Evolutionary conservation across 2,329 filamentous ascomycete genomes (phyloP).

Genomic region (Fusarium nanum): DNA sequence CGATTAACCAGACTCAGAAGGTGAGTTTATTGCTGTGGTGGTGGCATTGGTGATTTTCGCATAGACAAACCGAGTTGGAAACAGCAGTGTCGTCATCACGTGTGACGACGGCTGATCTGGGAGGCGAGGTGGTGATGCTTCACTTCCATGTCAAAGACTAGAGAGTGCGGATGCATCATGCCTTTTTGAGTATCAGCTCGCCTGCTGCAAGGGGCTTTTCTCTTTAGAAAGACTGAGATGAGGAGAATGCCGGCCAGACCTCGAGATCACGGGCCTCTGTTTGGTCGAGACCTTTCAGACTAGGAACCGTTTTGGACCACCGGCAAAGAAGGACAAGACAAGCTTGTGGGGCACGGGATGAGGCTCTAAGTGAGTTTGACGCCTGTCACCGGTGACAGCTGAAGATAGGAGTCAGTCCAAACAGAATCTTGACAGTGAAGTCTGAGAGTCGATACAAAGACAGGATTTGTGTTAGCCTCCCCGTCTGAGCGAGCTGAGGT

Average conservation of each 20-base stretch:
- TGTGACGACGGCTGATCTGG: conserved; percentile 32
- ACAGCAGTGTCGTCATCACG: conserved; percentile 41
- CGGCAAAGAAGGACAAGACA: not conserved
- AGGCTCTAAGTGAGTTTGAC: conserved; percentile 28
- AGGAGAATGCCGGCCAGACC: conserved; percentile 1
- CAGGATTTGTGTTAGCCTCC: conserved; percentile 13
- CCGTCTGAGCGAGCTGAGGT: not conserved
- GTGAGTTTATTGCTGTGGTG: not conserved
- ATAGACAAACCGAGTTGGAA: conserved; percentile 23
- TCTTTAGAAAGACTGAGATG: conserved; percentile 22
- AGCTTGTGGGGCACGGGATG: conserved; percentile 21
- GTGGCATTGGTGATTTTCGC: conserved; percentile 33
- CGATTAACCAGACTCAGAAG: conserved; percentile 9
- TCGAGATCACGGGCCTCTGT: conserved; percentile 33
- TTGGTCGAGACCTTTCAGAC: conserved; percentile 17
- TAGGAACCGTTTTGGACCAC: conserved; percentile 5
- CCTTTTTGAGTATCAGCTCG: conserved; percentile 12
- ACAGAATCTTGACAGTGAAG: not conserved
- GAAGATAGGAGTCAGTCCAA: not conserved
- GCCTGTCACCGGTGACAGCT: not conserved
- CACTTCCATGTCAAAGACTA: not conserved
- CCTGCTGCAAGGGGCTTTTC: conserved; percentile 14
- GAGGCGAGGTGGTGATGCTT: conserved; percentile 17
- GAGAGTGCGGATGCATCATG: not conserved
- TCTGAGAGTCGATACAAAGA: not conserved